Evolutionary conservation across 768 basidiomycete genomes (phyloP).

Genomic region (Collybia sordida): DNA sequence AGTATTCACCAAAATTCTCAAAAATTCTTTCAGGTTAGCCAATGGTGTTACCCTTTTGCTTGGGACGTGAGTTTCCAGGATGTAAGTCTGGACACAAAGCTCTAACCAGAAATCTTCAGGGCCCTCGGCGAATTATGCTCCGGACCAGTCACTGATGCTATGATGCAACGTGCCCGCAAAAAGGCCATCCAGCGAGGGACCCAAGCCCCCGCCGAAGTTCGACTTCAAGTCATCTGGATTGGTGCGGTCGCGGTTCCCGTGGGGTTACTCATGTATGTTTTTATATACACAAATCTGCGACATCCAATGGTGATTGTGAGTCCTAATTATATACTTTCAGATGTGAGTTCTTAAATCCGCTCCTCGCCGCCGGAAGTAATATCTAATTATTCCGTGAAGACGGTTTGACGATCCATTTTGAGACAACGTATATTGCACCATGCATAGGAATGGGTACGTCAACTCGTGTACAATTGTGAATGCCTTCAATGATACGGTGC

Average conservation of each 20-base stretch:
- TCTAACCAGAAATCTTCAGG: conserved; percentile 10
- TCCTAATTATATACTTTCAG: too few relatives aligned
- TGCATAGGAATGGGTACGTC: conserved; percentile 33
- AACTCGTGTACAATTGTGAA: background rate
- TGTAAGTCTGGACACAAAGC: too few relatives aligned
- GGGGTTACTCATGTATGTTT: conserved; percentile 31
- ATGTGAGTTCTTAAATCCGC: conserved; percentile 3
- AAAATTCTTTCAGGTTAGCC: conserved; percentile 23
- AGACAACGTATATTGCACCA: too few relatives aligned
- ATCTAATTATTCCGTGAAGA: conserved; percentile 16
- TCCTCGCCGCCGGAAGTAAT: background rate
- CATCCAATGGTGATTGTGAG: too few relatives aligned
- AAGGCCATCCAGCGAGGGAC: conserved; percentile 22
- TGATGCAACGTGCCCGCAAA: conserved; percentile 33
- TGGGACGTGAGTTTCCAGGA: conserved; percentile 26
- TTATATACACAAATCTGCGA: too few relatives aligned
- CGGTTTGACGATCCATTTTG: conserved; percentile 29
- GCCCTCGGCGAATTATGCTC: conserved; percentile 34
- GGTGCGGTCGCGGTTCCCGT: conserved; percentile 32
- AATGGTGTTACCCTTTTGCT: conserved; percentile 35
- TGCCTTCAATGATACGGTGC: background rate
- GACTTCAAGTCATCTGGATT: conserved; percentile 38
- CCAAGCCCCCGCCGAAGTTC: conserved; percentile 28
- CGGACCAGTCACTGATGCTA: conserved; percentile 33
- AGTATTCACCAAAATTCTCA: background rate